Percentiles rank a stretch among this genome's conserved stretches.
Evolutionary conservation across 331 rosid species (phyloP).

Genomic region (Pyracantha coccinea): DNA sequence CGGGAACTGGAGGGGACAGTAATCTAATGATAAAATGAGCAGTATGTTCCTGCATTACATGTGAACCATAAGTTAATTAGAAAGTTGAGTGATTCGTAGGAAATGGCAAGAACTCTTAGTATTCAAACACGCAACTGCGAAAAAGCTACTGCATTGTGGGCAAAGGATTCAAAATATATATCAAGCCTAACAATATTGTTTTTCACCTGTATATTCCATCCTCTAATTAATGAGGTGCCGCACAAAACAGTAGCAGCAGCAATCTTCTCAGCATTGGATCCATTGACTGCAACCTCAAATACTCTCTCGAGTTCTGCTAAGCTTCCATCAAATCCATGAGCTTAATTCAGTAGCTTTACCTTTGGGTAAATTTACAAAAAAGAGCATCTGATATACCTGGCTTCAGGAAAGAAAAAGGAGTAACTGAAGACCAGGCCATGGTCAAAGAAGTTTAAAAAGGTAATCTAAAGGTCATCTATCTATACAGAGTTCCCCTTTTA

Average conservation of each 20-base stretch:
- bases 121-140: background rate
- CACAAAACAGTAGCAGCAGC: conserved; percentile 91
- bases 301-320: conserved; percentile 95
- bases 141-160: background rate
- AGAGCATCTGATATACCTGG: conserved; percentile 89
- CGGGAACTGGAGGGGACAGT: conserved; percentile 76
- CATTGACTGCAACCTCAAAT: conserved; percentile 73
- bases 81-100: background rate
- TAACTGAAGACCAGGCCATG: conserved; percentile 79
- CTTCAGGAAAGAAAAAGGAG: conserved; percentile 72
- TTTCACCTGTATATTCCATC: conserved; percentile 93
- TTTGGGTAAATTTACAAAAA: conserved; percentile 78
- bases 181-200: background rate
- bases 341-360: conserved; percentile 93
- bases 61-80: conserved; percentile 16
- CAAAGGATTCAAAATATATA: background rate
- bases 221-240: conserved; percentile 85
- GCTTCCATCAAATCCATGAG: conserved; percentile 99
- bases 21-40: conserved; percentile 77
- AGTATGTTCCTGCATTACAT: conserved; percentile 77
- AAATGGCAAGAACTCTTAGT: background rate
- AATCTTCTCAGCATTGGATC: conserved; percentile 88
- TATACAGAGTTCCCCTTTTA: conserved; percentile 11
- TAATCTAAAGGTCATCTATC: conserved; percentile 28
- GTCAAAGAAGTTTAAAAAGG: conserved; percentile 16